Evolutionary conservation across 768 basidiomycete species (phyloP).

Genomic region (Kockovaella imperatae): DNA sequence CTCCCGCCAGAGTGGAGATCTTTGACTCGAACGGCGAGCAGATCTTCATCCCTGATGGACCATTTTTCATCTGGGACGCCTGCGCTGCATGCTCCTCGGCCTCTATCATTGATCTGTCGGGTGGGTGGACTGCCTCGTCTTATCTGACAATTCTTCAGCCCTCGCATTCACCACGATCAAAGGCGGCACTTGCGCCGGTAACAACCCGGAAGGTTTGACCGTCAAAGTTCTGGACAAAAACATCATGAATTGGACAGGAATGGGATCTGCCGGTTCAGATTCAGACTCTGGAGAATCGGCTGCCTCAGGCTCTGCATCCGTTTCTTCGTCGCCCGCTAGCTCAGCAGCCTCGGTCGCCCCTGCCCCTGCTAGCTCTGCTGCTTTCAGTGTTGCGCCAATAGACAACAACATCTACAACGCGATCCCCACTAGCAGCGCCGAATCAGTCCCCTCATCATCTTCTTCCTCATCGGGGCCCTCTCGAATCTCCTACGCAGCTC

Average conservation of each 20-base stretch:
- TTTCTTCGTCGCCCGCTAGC: neutral
- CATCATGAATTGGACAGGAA: neutral
- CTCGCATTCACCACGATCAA: neutral
- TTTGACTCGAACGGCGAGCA: slow-evolving; percentile 4
- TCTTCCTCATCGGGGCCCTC: neutral
- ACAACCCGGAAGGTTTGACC: slow-evolving; percentile 2
- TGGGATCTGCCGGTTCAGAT: neutral
- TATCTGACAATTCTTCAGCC: neutral
- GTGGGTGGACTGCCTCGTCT: neutral
- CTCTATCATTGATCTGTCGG: slow-evolving; percentile 17
- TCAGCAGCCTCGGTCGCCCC: neutral
- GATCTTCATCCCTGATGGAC: slow-evolving; percentile 3
- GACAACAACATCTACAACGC: neutral
- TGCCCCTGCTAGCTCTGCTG: neutral
- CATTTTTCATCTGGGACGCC: slow-evolving; percentile 22
- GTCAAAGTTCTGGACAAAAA: slow-evolving; percentile 8
- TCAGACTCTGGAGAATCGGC: neutral
- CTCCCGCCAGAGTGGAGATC: slow-evolving; percentile 2
- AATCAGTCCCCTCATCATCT: neutral
- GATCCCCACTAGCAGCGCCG: neutral
- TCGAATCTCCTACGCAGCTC: neutral
- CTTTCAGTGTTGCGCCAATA: too few relatives aligned
- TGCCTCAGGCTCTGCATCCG: neutral
- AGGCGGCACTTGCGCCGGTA: slow-evolving; percentile 4
- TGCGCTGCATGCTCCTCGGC: slow-evolving; percentile 14